These are phyloP conservation scores for Penicillium chermesinum DNA, from an alignment of 495 filamentous ascomycete genomes.

Conservation along the genomic window DNA sequence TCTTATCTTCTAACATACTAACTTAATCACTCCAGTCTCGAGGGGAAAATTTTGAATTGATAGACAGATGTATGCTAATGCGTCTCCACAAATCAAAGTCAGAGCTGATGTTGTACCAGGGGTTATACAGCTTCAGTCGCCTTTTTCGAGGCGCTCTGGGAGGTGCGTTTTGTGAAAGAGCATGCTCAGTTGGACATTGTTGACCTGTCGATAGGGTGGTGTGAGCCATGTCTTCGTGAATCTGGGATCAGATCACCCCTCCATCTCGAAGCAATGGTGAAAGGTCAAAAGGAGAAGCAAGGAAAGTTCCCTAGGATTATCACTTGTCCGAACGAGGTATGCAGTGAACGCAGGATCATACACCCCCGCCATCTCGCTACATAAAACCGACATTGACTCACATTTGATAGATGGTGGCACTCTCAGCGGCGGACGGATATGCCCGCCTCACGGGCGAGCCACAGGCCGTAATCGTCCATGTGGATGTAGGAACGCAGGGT, in stretches of 20 bases:
- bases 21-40: no score
- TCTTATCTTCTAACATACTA: no score
- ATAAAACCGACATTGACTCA: background rate
- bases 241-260: conserved; percentile 88
- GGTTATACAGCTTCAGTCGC: conserved; percentile 72
- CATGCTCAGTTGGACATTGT: background rate
- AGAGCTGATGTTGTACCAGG: conserved; percentile 22
- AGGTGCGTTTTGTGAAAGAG: conserved; percentile 30
- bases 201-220: conserved; percentile 54
- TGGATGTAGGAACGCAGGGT: conserved; percentile 94
- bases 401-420: conserved; percentile 83
- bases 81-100: no score
- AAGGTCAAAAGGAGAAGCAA: conserved; percentile 63
- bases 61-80: no score
- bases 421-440: conserved; percentile 95
- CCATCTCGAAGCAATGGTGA: conserved; percentile 93
- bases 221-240: conserved; percentile 91
- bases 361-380: background rate
- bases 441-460: conserved; percentile 80
- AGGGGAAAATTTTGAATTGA: no score
- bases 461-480: conserved; percentile 91
- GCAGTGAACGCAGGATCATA: background rate
- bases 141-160: conserved; percentile 94
- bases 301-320: conserved; percentile 79
- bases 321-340: conserved; percentile 82